Evolutionary conservation across 2,329 filamentous ascomycete species (phyloP), one percentile per base, ranked within the genome.

Genomic region (Pseudogymnoascus destructans): DNA sequence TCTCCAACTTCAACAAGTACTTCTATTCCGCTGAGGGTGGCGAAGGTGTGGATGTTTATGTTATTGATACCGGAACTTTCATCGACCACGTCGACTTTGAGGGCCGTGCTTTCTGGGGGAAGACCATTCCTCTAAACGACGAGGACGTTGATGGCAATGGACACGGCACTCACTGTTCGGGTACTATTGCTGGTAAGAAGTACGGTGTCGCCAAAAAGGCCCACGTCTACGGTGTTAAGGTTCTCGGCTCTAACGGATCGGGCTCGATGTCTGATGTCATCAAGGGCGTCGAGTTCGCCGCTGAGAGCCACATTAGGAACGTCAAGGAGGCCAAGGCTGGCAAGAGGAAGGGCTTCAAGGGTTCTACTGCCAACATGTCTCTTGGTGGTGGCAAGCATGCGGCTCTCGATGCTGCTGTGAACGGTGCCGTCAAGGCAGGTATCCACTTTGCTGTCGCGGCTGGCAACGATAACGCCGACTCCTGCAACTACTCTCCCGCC

Each of bases 171-270:
- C 93, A 98, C 81, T 98, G 93, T 84, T 97, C 93, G 64, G 93
- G 93, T 67, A 98, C 95, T 63, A 86, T 98, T 68, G 93, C 88
- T 64, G 93, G 95, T 72, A 95, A 93, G 84, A 96, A 95, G 79
- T 98, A 95, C 71, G 93, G 93, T 82, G 93, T 98, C 64, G 92
- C 93, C 72, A 98, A 98, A 86, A 96, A 97, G 83, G 93, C 95
- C 70, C 84, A 89, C 67, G 79, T 98, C 73, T 91, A 95, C 70
- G 93, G 93, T 64, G 91, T 98, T 79, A 98, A 98, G 85, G 93
- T 98, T 38, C 87, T 98, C 67, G 84, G 87, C 72, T 96, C 92
- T 68, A 98, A 95, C 74, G 93, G 93, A 68, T 96, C 92, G 55
- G 93, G 93, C 68, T 91, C 89, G 72, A 98, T 98, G 95, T 91